phyloP scores from a whole-genome alignment of 306 rosid genomes.

The Malus fusca region DNA sequence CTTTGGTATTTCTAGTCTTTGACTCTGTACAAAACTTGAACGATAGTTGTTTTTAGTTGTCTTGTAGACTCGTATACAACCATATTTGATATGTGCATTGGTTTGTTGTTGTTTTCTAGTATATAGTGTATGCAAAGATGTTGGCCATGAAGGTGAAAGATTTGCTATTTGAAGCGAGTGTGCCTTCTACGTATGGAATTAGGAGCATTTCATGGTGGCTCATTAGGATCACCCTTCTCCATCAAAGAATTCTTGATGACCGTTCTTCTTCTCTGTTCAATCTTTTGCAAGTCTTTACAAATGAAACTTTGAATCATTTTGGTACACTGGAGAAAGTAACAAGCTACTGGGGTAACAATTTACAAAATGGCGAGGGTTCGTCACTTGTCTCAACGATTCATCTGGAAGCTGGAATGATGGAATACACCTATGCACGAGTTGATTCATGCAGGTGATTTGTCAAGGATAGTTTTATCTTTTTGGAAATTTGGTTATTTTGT shows the following conservation, averaged over 20 bases:
- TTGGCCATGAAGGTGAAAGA: conserved; percentile 61
- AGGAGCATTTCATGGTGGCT: conserved; percentile 88
- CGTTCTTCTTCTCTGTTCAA: conserved; percentile 73
- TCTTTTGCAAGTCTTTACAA: conserved; percentile 55
- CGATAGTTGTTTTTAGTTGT: not conserved
- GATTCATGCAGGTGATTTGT: conserved; percentile 71
- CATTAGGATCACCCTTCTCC: conserved; percentile 58
- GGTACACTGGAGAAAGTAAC: conserved; percentile 46
- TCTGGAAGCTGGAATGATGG: conserved; percentile 84
- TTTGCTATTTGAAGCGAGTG: conserved; percentile 32
- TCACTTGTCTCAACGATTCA: conserved; percentile 56
- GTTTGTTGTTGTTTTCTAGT: conserved; percentile 39
- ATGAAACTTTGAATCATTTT: conserved; percentile 43
- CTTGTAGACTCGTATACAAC: not conserved
- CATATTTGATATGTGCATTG: not conserved
- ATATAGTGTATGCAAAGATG: conserved; percentile 82
- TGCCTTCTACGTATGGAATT: conserved; percentile 28
- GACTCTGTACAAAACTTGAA: not conserved
- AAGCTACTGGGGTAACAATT: conserved; percentile 52
- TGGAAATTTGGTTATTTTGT: not conserved
- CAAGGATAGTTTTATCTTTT: not conserved
- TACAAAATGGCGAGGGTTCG: conserved; percentile 41
- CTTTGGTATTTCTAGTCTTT: not conserved
- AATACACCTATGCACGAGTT: conserved; percentile 69
- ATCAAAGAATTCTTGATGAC: conserved; percentile 75